Conservation (phyloP, 768 basidiomycete species). For the Rhodotorula babjevae region DNA sequence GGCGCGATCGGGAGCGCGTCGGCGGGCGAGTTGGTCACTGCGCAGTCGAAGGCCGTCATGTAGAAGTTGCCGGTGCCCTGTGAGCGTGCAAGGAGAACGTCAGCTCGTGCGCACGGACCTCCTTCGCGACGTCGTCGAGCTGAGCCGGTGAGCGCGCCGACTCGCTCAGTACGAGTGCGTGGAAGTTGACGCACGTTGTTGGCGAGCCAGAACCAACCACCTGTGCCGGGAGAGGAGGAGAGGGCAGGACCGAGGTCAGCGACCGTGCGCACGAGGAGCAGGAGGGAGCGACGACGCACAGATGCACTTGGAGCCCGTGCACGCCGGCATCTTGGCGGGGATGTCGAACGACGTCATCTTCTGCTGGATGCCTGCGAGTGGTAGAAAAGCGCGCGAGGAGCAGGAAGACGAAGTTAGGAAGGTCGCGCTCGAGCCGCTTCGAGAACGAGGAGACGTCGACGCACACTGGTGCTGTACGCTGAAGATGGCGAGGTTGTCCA, state of each 20-base stretch:
- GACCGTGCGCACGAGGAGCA: no score
- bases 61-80: conserved; percentile 30
- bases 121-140: no score
- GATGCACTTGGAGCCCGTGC: conserved; percentile 44
- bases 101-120: no score
- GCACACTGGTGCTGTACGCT: conserved; percentile 42
- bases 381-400: background rate
- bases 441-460: no score
- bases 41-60: conserved; percentile 36
- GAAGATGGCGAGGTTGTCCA: conserved; percentile 44
- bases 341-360: conserved; percentile 41
- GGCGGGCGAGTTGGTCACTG: conserved; percentile 8
- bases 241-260: no score
- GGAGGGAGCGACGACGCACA: conserved; percentile 12
- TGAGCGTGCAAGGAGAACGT: no score
- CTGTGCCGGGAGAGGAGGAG: no score
- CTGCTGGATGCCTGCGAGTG: conserved; percentile 19
- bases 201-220: conserved; percentile 40
- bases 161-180: no score
- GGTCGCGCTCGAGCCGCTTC: no score
- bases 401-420: background rate
- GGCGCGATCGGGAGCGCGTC: conserved; percentile 20
- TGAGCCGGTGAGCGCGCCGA: no score
- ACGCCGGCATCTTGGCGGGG: conserved; percentile 43
- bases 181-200: conserved; percentile 4